phyloP scores from a whole-genome alignment of 371 early-diverging fungal genomes.

The Mortierella sp. region DNA sequence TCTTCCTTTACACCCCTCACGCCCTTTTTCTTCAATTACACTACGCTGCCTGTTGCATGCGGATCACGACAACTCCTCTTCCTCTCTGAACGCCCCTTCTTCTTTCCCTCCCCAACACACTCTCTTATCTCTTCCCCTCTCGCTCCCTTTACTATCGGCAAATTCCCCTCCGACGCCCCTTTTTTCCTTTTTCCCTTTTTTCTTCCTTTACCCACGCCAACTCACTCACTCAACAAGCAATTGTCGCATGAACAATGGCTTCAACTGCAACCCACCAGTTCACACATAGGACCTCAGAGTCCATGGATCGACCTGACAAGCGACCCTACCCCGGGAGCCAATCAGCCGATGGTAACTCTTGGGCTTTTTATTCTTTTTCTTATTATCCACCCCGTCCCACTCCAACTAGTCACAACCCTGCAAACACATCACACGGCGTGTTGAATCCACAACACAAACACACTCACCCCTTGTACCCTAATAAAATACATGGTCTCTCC shows the following conservation, averaged over 20 bases:
- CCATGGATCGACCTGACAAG: conserved; percentile 41
- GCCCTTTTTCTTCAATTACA: not conserved
- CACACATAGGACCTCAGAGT: conserved; percentile 15
- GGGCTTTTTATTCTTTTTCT: not conserved
- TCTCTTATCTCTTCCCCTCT: not conserved
- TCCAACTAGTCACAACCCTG: not conserved
- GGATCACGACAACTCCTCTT: conserved; percentile 2
- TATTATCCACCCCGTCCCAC: not conserved
- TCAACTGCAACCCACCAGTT: conserved; percentile 14
- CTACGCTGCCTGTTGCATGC: conserved; percentile 3
- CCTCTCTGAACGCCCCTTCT: not conserved
- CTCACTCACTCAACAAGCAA: not conserved
- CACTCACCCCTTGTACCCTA: not conserved
- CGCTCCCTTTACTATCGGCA: not conserved
- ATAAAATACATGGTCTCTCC: not conserved
- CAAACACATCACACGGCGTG: not conserved
- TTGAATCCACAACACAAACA: not conserved
- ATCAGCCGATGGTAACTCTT: conserved; percentile 33
- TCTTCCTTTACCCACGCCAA: not conserved
- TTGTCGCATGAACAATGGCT: conserved; percentile 22
- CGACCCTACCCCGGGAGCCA: conserved; percentile 35
- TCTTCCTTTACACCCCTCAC: not conserved
- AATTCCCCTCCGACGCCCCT: not conserved
- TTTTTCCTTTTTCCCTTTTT: too few relatives aligned
- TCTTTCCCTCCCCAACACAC: conserved; percentile 4